phyloP scores from a whole-genome alignment of 2,329 filamentous ascomycete species.

The Botryosphaeria dothidea region DNA sequence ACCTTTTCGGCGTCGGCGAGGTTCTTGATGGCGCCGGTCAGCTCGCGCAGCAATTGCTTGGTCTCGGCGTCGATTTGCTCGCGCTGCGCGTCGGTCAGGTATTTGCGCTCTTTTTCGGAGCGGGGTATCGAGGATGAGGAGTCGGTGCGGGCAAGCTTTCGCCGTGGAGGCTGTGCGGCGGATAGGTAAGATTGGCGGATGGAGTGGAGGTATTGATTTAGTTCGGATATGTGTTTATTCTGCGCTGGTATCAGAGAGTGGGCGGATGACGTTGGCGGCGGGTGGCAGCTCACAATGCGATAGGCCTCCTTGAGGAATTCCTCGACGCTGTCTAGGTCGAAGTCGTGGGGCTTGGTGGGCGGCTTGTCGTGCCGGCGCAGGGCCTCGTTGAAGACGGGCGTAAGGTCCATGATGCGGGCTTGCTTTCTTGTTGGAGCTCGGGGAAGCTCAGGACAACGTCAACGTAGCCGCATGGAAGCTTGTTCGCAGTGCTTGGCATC shows the following conservation, averaged over 20 bases:
- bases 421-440: background rate
- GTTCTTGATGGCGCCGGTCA: slow-evolving; percentile 77
- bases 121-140: slow-evolving; percentile 31
- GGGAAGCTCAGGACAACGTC: slow-evolving; percentile 2
- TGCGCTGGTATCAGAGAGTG: slow-evolving; percentile 43
- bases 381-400: slow-evolving; percentile 67
- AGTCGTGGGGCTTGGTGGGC: slow-evolving; percentile 47
- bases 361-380: slow-evolving; percentile 61
- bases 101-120: slow-evolving; percentile 49
- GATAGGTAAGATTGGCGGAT: slow-evolving; percentile 92
- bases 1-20: slow-evolving; percentile 81
- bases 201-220: slow-evolving; percentile 76
- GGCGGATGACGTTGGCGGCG: slow-evolving; percentile 22
- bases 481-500: background rate
- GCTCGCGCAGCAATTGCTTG: slow-evolving; percentile 79
- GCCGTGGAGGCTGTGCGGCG: slow-evolving; percentile 64
- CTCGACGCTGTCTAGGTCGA: slow-evolving; percentile 58
- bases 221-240: slow-evolving; percentile 81
- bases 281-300: slow-evolving; percentile 69
- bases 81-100: slow-evolving; percentile 77
- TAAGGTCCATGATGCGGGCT: slow-evolving; percentile 56
- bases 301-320: slow-evolving; percentile 94
- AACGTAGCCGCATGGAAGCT: slow-evolving; percentile 7
- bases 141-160: slow-evolving; percentile 45
- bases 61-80: slow-evolving; percentile 86